These are phyloP conservation scores for Thielaviopsis populi DNA, from an alignment of 2,329 filamentous ascomycete species.

Conservation along the genomic window DNA sequence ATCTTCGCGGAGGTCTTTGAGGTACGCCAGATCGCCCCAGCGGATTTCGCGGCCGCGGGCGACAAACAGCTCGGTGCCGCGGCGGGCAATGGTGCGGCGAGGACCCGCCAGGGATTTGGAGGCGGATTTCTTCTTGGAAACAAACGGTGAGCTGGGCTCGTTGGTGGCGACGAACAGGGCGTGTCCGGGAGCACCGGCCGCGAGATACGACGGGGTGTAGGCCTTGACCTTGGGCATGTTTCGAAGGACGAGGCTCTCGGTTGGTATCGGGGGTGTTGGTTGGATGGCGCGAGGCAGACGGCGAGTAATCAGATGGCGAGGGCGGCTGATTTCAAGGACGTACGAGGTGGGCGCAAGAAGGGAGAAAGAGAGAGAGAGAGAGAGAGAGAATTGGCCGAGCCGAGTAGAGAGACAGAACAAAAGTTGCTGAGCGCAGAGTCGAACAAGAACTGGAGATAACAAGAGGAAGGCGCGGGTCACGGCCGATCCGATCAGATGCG, in stretches of 20 bases:
- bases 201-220: conserved; percentile 79
- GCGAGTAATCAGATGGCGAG: too few species aligned
- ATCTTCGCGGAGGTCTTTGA: conserved; percentile 46
- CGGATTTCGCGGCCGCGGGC: conserved; percentile 79
- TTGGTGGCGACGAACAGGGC: conserved; percentile 50
- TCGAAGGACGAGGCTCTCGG: too few species aligned
- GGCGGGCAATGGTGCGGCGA: conserved; percentile 55
- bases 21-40: conserved; percentile 69
- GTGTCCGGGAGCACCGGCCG: conserved; percentile 60
- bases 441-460: not conserved
- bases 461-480: not conserved
- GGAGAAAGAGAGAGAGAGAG: too few species aligned
- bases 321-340: too few species aligned
- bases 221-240: conserved; percentile 73
- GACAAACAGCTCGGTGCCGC: conserved; percentile 78
- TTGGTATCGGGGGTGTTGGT: not conserved
- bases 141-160: conserved; percentile 29
- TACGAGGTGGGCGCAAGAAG: too few species aligned
- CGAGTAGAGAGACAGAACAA: not conserved
- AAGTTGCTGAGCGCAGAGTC: not conserved
- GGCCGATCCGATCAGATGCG: not conserved
- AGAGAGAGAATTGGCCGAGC: too few species aligned
- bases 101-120: conserved; percentile 34
- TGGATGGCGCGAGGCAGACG: not conserved
- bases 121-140: conserved; percentile 23